phyloP scores from a whole-genome alignment of 805 yeast genomes.

The Pichia heedii region DNA sequence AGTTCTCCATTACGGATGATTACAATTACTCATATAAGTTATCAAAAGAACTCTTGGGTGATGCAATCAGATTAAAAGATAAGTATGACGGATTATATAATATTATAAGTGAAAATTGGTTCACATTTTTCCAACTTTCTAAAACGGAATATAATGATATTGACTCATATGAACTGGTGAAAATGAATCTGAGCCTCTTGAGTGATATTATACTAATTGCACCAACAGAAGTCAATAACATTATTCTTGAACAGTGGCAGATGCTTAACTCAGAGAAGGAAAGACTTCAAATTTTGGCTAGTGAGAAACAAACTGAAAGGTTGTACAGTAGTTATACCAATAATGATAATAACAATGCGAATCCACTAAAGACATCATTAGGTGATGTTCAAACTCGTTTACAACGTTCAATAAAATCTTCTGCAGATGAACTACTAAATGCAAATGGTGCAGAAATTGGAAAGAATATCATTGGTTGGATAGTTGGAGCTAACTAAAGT shows the following conservation, averaged over 20 bases:
- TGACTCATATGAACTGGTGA: slow-evolving; percentile 5
- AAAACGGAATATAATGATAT: slow-evolving; percentile 31
- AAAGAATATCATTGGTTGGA: slow-evolving; percentile 28
- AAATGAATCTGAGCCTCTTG: slow-evolving; percentile 43
- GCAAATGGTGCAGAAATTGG: slow-evolving; percentile 22
- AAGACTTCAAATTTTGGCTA: slow-evolving; percentile 3
- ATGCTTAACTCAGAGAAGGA: slow-evolving; percentile 28
- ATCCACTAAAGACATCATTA: not conserved
- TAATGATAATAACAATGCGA: no score
- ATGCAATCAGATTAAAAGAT: slow-evolving; percentile 9
- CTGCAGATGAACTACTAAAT: slow-evolving; percentile 19
- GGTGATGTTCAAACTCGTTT: slow-evolving; percentile 21
- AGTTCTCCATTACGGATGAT: slow-evolving; percentile 56
- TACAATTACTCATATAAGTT: slow-evolving; percentile 47
- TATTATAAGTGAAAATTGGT: slow-evolving; percentile 42
- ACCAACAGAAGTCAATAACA: slow-evolving; percentile 45
- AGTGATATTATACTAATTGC: slow-evolving; percentile 43
- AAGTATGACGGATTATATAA: slow-evolving; percentile 8
- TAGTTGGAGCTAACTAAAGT: slow-evolving; percentile 24
- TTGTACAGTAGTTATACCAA: not conserved
- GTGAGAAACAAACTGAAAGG: not conserved
- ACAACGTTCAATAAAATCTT: slow-evolving; percentile 21
- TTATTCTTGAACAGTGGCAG: slow-evolving; percentile 58
- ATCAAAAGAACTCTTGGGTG: slow-evolving; percentile 31
- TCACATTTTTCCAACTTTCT: slow-evolving; percentile 66